Evolutionary conservation across 2,329 filamentous ascomycete species (phyloP), one percentile per base, ranked within the genome.

Genomic region (Trichocomaceae sp.): DNA sequence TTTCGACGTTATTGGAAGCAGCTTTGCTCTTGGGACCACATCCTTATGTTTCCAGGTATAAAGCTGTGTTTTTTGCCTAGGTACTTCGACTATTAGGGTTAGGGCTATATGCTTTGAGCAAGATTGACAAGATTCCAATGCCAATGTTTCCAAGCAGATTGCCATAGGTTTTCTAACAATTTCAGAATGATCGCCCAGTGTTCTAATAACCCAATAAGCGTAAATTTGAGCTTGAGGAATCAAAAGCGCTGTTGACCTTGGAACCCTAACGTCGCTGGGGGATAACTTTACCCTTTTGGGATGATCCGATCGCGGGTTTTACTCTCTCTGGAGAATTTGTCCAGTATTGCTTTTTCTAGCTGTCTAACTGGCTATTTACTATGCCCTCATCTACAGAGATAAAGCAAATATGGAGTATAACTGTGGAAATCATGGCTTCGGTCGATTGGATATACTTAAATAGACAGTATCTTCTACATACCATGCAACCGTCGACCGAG

Each of bases 281-380:
- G 54, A 56, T 47, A 56, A 15, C 52, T 56, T 56, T 52, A 19
- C 54, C 50, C 15, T 56, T 56, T 56, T 39, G 46, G 54, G 54
- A 51, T 52, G 49, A 15, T 15, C 37, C 20, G 31, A 39, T 46
- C 50, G 35, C 50, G 39, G 46, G 35, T 47, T 37, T 52, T 49
- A 22, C 54, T 50, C n/a, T n/a, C 31, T 56, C 44, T 35, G 54
- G 54, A 49, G 46, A 52, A 52, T 45, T 37, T 47, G 47, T 52
- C 54, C 54, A 54, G 52, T 45, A 8, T 5, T 17, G 19, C 22
- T 29, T 19, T 29, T 35, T 15, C 12, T 15, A 35, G 13, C 13
- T 35, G 3, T 13, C 13, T 15, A 15, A 35, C 31, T 35, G 15
- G 12, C 2, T 13, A 35, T 35, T 35, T 15, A 35, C 31, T 35